Percentiles rank a stretch among this genome's conserved stretches.
Conservation (phyloP, 768 basidiomycete species). For the Atractiella rhizophila region DNA sequence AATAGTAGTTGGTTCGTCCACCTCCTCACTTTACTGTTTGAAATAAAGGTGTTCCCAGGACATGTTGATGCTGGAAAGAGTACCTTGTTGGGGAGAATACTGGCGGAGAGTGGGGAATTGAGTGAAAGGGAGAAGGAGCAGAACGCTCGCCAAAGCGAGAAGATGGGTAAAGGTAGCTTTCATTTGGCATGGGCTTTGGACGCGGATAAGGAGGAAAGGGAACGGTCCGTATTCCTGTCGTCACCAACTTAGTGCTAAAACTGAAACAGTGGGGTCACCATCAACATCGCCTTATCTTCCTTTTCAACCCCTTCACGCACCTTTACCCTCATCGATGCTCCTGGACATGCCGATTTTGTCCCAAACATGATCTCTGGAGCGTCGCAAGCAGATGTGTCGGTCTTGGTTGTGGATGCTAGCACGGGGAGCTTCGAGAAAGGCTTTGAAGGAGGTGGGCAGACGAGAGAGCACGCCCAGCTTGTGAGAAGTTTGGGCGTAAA, state of each 20-base stretch:
- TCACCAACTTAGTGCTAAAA: not conserved
- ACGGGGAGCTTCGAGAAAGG: constrained; percentile 88
- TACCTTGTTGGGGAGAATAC: constrained; percentile 75
- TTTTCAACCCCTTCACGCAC: constrained; percentile 44
- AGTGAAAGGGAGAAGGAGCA: constrained; percentile 58
- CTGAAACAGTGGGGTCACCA: constrained; percentile 61
- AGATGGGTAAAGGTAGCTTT: constrained; percentile 79
- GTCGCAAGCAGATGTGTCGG: constrained; percentile 79
- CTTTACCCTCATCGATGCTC: constrained; percentile 87
- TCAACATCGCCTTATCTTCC: constrained; percentile 60
- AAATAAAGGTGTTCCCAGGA: constrained; percentile 29
- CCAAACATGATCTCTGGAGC: constrained; percentile 99
- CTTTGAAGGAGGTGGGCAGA: constrained; percentile 82
- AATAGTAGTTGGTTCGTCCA: constrained; percentile 57
- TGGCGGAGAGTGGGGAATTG: constrained; percentile 72
- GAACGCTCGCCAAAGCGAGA: constrained; percentile 71
- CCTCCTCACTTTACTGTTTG: not conserved
- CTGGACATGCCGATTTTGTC: constrained; percentile 90
- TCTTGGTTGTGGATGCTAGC: constrained; percentile 73
- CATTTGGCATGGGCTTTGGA: constrained; percentile 97
- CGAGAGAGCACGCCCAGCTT: constrained; percentile 72
- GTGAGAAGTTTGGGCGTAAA: constrained; percentile 76
- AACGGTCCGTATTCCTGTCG: constrained; percentile 33
- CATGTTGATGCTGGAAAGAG: constrained; percentile 99
- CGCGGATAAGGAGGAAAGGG: constrained; percentile 71